Conservation (phyloP, 139 green algal genomes). For the Micractinium sp. region DNA sequence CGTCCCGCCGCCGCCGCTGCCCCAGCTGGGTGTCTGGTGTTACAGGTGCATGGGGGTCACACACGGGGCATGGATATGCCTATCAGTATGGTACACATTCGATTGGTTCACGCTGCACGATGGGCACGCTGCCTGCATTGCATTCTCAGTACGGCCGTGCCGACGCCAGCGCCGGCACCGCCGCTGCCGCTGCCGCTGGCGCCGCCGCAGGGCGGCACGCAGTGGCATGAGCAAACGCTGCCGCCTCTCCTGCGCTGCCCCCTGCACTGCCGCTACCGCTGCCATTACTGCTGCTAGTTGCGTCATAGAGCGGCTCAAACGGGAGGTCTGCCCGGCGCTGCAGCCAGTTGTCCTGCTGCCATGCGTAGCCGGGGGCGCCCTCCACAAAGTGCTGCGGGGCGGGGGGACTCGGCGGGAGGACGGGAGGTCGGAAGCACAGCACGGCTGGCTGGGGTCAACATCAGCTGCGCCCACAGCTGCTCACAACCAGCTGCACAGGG, state of each 20-base stretch:
- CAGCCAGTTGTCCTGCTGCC: constrained; percentile 83
- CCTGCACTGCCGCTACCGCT: background rate
- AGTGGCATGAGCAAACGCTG: background rate
- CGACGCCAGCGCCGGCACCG: background rate
- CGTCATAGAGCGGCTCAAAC: constrained; percentile 73
- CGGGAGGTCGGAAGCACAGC: background rate
- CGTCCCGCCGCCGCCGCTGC: too few relatives aligned
- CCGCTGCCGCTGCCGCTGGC: background rate
- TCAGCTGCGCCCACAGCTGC: background rate
- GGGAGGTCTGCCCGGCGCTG: constrained; percentile 65
- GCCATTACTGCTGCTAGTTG: background rate
- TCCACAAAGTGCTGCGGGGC: constrained; percentile 76
- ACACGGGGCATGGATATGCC: background rate
- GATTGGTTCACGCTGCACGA: background rate
- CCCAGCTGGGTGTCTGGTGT: background rate
- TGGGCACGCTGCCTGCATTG: background rate
- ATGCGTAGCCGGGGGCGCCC: constrained; percentile 50
- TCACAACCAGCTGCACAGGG: too few relatives aligned
- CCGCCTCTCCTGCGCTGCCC: background rate
- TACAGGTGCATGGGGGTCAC: background rate
- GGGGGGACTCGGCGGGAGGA: background rate
- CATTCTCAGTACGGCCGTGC: constrained; percentile 3
- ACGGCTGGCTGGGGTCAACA: background rate
- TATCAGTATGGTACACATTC: background rate
- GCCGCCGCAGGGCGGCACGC: background rate